A percentile compares a stretch with the other conserved stretches of the same genome.
phyloP scores from a whole-genome alignment of 805 yeast genomes.

The Candida corydali region DNA sequence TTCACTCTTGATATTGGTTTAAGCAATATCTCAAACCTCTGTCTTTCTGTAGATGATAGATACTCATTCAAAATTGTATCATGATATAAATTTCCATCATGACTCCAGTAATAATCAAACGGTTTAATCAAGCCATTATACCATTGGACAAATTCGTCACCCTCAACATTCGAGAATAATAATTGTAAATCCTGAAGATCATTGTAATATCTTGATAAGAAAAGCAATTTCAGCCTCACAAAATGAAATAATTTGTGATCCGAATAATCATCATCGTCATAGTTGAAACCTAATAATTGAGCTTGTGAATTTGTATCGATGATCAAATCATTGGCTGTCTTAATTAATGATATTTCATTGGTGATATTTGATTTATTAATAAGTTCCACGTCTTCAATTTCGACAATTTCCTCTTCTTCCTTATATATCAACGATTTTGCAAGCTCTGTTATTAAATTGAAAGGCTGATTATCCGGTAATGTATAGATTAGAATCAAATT shows the following conservation, averaged over 20 bases:
- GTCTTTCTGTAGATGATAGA: constrained; percentile 10
- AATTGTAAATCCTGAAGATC: constrained; percentile 16
- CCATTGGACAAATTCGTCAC: constrained; percentile 22
- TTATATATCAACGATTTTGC: constrained; percentile 1
- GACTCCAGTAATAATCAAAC: constrained; percentile 25
- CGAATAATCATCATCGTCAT: not conserved
- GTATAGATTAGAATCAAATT: constrained; percentile 9
- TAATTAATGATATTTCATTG: constrained; percentile 2
- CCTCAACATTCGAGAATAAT: constrained; percentile 9
- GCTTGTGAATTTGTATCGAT: constrained; percentile 5
- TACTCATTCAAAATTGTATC: constrained; percentile 13
- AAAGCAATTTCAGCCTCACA: constrained; percentile 15
- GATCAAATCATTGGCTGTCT: constrained; percentile 11
- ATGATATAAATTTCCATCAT: constrained; percentile 15
- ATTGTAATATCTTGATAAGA: constrained; percentile 16
- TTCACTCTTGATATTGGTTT: constrained; percentile 17
- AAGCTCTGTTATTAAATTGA: constrained; percentile 1
- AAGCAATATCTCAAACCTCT: constrained; percentile 19
- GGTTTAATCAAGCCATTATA: constrained; percentile 23
- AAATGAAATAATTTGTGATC: constrained; percentile 15
- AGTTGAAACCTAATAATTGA: not conserved
- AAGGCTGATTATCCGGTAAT: constrained; percentile 7
- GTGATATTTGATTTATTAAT: constrained; percentile 1
- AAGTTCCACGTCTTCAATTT: constrained; percentile 8
- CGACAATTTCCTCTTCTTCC: not conserved